phyloP scores from a whole-genome alignment of 768 basidiomycete species.

The Calocera viscosa region DNA sequence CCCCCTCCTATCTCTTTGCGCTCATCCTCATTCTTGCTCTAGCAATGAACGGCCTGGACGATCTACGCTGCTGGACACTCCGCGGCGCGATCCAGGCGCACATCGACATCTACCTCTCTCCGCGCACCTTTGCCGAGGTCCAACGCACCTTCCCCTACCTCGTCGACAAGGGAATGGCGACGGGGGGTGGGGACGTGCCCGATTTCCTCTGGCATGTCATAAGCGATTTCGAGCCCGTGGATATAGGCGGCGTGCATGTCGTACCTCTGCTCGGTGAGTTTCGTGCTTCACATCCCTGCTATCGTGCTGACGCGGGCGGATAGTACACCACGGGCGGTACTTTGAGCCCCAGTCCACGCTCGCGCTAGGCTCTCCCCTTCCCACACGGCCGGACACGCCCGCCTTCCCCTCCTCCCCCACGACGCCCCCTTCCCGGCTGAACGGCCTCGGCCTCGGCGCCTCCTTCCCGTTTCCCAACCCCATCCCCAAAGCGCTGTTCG shows the following conservation, averaged over 20 bases:
- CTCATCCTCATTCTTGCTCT: neutral
- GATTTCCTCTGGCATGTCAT: constrained; percentile 76
- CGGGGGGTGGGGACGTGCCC: constrained; percentile 74
- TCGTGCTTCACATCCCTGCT: neutral
- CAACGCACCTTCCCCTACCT: constrained; percentile 70
- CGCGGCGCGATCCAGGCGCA: constrained; percentile 48
- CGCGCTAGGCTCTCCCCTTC: constrained; percentile 34
- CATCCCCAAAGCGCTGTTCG: neutral
- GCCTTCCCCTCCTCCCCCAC: constrained; percentile 33
- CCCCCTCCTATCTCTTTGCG: neutral
- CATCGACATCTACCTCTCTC: constrained; percentile 63
- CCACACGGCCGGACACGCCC: constrained; percentile 31
- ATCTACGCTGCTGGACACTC: constrained; percentile 74
- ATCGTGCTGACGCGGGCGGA: neutral
- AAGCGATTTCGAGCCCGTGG: constrained; percentile 52
- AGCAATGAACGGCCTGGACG: constrained; percentile 86
- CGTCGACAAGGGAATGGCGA: constrained; percentile 57
- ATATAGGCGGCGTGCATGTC: constrained; percentile 46
- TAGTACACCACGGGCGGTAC: constrained; percentile 60
- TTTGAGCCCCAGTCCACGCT: neutral
- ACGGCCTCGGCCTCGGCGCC: constrained; percentile 17
- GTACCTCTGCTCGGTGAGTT: constrained; percentile 31
- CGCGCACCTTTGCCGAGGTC: constrained; percentile 52
- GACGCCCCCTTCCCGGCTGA: constrained; percentile 21
- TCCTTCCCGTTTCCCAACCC: constrained; percentile 13